These are phyloP conservation scores for Gymnopus androsaceus DNA, from an alignment of 1,284 basidiomycete species.

Conservation along the genomic window DNA sequence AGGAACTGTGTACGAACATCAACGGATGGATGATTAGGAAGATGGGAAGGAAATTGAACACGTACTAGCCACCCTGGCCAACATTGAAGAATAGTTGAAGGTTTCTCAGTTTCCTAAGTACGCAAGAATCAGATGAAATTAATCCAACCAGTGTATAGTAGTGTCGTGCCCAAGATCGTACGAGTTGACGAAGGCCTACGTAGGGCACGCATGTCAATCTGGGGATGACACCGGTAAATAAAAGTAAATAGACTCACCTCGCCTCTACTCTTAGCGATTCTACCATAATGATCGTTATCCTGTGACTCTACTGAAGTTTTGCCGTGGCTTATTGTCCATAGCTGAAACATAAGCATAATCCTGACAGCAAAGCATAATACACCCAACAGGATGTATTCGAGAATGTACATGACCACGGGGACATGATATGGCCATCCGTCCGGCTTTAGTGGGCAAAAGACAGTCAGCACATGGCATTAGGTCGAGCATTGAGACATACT, in stretches of 20 bases:
- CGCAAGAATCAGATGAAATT: not conserved
- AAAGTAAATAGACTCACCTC: constrained; percentile 49
- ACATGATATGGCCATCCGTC: constrained; percentile 64
- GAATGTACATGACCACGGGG: constrained; percentile 75
- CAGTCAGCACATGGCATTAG: too few species aligned
- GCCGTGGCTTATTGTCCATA: constrained; percentile 74
- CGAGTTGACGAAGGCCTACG: constrained; percentile 81
- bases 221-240: not conserved
- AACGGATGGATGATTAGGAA: too few species aligned
- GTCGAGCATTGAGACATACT: not conserved
- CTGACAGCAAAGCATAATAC: constrained; percentile 80
- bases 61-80: constrained; percentile 79
- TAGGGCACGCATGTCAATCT: not conserved
- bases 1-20: too few species aligned
- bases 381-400: constrained; percentile 75
- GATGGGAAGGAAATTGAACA: too few species aligned
- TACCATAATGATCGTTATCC: constrained; percentile 82
- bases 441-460: constrained; percentile 21
- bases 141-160: too few species aligned
- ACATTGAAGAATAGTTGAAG: constrained; percentile 89
- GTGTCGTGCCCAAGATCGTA: constrained; percentile 80
- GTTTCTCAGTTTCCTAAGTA: constrained; percentile 48
- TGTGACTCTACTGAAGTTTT: constrained; percentile 93
- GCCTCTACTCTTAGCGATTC: constrained; percentile 67
- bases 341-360: constrained; percentile 81